These are phyloP conservation scores for Sutorius eximius DNA, from an alignment of 1,284 basidiomycete species.

Conservation along the genomic window DNA sequence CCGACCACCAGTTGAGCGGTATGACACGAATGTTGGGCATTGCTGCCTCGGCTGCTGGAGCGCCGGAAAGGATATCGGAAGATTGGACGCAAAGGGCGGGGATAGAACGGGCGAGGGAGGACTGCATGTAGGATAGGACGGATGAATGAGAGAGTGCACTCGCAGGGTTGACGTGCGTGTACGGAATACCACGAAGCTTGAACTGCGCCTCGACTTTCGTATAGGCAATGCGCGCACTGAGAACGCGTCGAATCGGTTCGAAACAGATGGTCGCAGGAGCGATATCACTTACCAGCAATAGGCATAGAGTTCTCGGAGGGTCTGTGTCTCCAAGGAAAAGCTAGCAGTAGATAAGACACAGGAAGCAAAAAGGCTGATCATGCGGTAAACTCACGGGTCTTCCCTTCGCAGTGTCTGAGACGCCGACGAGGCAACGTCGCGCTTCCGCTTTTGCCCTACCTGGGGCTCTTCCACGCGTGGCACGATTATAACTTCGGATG, in stretches of 20 bases:
- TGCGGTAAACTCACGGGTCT: constrained; percentile 28
- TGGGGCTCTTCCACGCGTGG: constrained; percentile 22
- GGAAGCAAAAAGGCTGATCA: neutral
- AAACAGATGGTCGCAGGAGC: neutral
- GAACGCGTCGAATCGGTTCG: neutral
- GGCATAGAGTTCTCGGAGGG: constrained; percentile 71
- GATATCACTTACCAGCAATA: constrained; percentile 66
- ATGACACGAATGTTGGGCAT: constrained; percentile 89
- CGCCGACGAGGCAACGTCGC: constrained; percentile 20
- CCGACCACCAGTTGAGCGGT: constrained; percentile 89
- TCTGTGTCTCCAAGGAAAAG: constrained; percentile 67
- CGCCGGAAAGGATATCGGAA: constrained; percentile 74
- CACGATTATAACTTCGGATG: constrained; percentile 11
- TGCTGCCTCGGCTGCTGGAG: constrained; percentile 82
- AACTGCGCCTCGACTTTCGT: constrained; percentile 87
- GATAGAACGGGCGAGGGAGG: constrained; percentile 69
- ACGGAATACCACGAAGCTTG: constrained; percentile 78
- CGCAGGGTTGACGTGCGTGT: constrained; percentile 70
- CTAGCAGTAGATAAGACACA: constrained; percentile 34
- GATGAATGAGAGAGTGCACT: constrained; percentile 41
- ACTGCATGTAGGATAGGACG: constrained; percentile 57
- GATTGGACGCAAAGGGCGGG: constrained; percentile 84
- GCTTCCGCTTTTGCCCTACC: constrained; percentile 40
- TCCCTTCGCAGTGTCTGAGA: constrained; percentile 15
- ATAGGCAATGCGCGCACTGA: constrained; percentile 86